Evolutionary conservation across 1,284 basidiomycete genomes (phyloP), one percentile per base, ranked within the genome.

Genomic region (Hypsizygus ulmarius): DNA sequence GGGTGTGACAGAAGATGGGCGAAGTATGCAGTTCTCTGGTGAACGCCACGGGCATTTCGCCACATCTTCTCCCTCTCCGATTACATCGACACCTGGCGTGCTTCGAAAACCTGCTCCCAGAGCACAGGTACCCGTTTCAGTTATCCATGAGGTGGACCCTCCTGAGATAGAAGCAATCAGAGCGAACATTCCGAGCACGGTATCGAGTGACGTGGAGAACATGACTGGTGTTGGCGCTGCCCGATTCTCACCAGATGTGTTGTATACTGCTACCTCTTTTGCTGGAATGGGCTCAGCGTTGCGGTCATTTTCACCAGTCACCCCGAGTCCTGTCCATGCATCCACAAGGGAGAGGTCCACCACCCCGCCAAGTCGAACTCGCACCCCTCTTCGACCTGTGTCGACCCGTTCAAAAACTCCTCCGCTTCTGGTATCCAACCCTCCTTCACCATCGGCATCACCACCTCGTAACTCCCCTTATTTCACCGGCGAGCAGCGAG

Each of bases 181-280:
- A 18, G 69, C 69, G 9, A 64, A 74, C 39, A 62, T 80, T 28
- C 77, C 78, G 12, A 82, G 78, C 53, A 69, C 67, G 6, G 70
- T 82, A 25, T 70, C 79, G 6, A 75, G 68, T 39, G 68, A 70
- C 39, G 69, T 64, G 19, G 72, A 80, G 50, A 78, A 82, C 51
- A 78, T 82, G 76, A 81, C 80, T 3, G 86, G 84, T 12, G 56
- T 87, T 28, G 84, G 85, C 29, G 71, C 81, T 11, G 46, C 52
- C 33, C 53, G 56, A 9, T 60, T 60, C 27, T 61, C 64, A 25
- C 66, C 65, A 10, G 65, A 69, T 36, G 53, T 66, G 5, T 64
- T 65, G 18, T 69, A 71, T 52, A 44, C 66, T 2, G 57, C 61
- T 15, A 58, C 66, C 27, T 62, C 67, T 8, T 63, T 63, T 46